Conservation (phyloP, 2,329 filamentous ascomycete species). For the Alternaria consortialis region DNA sequence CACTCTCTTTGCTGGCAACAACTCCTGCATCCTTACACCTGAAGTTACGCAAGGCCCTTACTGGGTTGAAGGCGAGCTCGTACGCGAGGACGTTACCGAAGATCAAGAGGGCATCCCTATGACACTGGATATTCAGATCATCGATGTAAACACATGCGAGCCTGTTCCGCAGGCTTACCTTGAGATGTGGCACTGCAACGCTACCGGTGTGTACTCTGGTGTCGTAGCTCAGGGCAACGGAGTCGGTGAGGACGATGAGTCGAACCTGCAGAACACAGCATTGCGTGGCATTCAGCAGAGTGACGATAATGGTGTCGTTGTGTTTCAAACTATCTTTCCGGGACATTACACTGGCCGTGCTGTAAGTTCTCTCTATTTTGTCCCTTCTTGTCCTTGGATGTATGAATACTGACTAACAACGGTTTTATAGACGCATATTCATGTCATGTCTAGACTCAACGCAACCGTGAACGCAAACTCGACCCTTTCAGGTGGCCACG, state of each 20-base stretch:
- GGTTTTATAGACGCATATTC: slow-evolving; percentile 47
- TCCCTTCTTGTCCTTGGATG: not conserved
- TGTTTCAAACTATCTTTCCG: slow-evolving; percentile 60
- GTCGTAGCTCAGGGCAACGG: slow-evolving; percentile 56
- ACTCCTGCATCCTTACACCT: slow-evolving; percentile 47
- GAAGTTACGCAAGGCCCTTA: slow-evolving; percentile 48
- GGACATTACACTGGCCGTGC: slow-evolving; percentile 50
- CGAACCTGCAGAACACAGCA: slow-evolving; percentile 49
- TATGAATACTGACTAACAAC: not conserved
- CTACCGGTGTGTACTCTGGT: slow-evolving; percentile 46
- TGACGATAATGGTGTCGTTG: slow-evolving; percentile 58
- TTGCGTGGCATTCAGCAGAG: slow-evolving; percentile 60
- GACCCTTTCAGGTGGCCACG: slow-evolving; percentile 47
- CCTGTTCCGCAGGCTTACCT: slow-evolving; percentile 59
- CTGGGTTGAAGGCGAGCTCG: slow-evolving; percentile 60
- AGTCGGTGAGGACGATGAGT: slow-evolving; percentile 41
- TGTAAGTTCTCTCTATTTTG: slow-evolving; percentile 21
- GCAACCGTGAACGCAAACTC: slow-evolving; percentile 51
- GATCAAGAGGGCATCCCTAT: slow-evolving; percentile 60
- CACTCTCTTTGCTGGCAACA: slow-evolving; percentile 45
- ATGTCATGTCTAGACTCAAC: slow-evolving; percentile 53
- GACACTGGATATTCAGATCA: slow-evolving; percentile 62
- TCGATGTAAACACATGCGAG: slow-evolving; percentile 64
- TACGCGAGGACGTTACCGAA: slow-evolving; percentile 61
- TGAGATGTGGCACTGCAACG: slow-evolving; percentile 63